Evolutionary conservation across 352 stramenopile species (phyloP).

Genomic region (Phytophthora sp.): DNA sequence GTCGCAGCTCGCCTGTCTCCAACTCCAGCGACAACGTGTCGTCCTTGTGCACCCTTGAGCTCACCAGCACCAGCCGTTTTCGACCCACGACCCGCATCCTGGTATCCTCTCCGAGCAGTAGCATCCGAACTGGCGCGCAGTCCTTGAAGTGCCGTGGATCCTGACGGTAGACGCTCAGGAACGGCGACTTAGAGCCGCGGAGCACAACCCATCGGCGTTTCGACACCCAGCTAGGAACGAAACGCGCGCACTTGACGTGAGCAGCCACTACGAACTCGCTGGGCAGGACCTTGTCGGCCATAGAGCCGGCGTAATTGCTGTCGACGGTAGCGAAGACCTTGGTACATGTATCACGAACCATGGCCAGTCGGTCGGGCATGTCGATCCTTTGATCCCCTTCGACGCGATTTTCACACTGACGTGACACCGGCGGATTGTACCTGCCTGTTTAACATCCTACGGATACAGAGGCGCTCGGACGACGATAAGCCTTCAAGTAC

Average conservation of each 20-base stretch:
- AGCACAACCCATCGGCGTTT: constrained; percentile 64
- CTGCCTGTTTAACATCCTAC: not conserved
- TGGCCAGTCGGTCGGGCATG: constrained; percentile 3
- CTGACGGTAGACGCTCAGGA: constrained; percentile 61
- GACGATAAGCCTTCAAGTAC: no score
- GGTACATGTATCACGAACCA: not conserved
- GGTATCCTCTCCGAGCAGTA: constrained; percentile 62
- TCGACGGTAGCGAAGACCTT: constrained; percentile 3
- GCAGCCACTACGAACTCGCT: constrained; percentile 59
- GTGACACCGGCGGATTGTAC: not conserved
- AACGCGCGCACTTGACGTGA: constrained; percentile 52
- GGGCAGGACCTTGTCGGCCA: constrained; percentile 35
- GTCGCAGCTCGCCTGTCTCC: constrained; percentile 46
- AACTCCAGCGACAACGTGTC: constrained; percentile 64
- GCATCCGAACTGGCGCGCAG: constrained; percentile 46
- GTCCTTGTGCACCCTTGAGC: constrained; percentile 56
- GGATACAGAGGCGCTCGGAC: constrained; percentile 14
- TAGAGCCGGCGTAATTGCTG: not conserved
- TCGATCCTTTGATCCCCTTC: not conserved
- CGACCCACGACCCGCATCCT: constrained; percentile 46
- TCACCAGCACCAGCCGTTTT: constrained; percentile 56
- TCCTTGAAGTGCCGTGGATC: constrained; percentile 22
- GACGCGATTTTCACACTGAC: constrained; percentile 16
- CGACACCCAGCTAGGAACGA: constrained; percentile 63
- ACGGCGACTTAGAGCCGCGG: constrained; percentile 64